Evolutionary conservation across 2,329 filamentous ascomycete genomes (phyloP).

Genomic region (Fusarium verrucosum): DNA sequence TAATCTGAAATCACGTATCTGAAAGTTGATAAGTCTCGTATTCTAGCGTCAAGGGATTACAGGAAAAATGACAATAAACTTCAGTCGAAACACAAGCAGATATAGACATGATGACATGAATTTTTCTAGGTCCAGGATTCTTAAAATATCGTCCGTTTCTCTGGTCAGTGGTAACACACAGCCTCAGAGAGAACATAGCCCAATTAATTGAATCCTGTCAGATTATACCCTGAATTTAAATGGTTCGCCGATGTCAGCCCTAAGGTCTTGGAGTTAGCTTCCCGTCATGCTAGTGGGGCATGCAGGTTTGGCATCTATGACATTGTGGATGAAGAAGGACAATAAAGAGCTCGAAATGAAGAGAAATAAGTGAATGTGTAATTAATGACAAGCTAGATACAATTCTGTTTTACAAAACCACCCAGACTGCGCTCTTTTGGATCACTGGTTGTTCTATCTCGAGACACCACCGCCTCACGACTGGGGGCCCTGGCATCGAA

Average conservation of each 20-base stretch:
- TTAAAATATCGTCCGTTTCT: neutral
- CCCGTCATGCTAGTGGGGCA: neutral
- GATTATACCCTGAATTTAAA: neutral
- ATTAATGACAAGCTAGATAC: fast-evolving
- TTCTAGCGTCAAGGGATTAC: neutral
- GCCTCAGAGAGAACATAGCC: neutral
- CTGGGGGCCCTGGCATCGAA: neutral
- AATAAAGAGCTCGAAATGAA: no score
- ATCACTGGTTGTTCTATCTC: neutral
- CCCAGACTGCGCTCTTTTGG: no score
- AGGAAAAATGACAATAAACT: neutral
- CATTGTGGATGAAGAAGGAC: neutral
- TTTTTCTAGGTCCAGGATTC: neutral
- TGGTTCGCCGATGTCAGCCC: neutral
- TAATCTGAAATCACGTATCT: fast-evolving
- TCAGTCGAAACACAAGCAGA: neutral
- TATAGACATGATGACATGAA: neutral
- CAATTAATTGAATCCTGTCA: slow-evolving; percentile 3
- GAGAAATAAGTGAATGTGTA: fast-evolving
- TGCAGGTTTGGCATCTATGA: neutral
- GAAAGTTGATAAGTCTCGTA: no score
- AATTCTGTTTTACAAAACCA: fast-evolving
- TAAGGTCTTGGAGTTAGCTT: neutral
- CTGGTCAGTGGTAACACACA: no score
- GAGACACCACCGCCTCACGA: neutral